phyloP scores from a whole-genome alignment of 108 stramenopile species.

The Epithemia pelagica region DNA sequence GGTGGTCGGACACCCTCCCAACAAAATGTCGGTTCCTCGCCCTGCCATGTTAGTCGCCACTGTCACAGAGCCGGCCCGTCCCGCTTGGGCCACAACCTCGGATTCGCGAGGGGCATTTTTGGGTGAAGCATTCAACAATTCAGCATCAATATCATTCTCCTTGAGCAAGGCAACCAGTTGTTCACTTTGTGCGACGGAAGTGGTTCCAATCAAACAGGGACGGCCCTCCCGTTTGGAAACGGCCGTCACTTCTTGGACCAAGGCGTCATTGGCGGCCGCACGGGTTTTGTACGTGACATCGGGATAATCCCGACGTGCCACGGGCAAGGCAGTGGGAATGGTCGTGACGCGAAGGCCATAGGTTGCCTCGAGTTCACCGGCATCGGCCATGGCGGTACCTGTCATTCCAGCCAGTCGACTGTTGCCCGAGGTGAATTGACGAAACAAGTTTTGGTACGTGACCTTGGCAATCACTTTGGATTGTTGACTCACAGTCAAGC shows the following conservation, averaged over 20 bases:
- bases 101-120: slow-evolving; percentile 88
- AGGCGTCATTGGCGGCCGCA: slow-evolving; percentile 73
- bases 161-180: slow-evolving; percentile 63
- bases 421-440: slow-evolving; percentile 53
- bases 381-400: slow-evolving; percentile 89
- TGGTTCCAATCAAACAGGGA: slow-evolving; percentile 93
- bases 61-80: slow-evolving; percentile 87
- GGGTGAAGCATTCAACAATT: slow-evolving; percentile 88
- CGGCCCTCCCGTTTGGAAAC: slow-evolving; percentile 76
- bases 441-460: slow-evolving; percentile 92
- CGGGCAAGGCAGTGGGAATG: slow-evolving; percentile 88
- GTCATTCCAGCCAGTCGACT: slow-evolving; percentile 89
- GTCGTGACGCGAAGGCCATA: slow-evolving; percentile 79
- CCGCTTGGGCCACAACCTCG: slow-evolving; percentile 94
- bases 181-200: slow-evolving; percentile 87
- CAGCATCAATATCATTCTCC: slow-evolving; percentile 76
- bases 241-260: slow-evolving; percentile 75
- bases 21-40: slow-evolving; percentile 92
- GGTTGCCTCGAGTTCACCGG: slow-evolving; percentile 77
- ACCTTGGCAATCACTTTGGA: slow-evolving; percentile 93
- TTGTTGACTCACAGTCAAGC: slow-evolving; percentile 78
- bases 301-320: slow-evolving; percentile 89
- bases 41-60: slow-evolving; percentile 98
- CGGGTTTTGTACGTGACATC: slow-evolving; percentile 91
- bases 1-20: slow-evolving; percentile 88